Base-by-base conservation (phyloP, 768 basidiomycete genomes). In the Boletus coccyginus region DNA sequence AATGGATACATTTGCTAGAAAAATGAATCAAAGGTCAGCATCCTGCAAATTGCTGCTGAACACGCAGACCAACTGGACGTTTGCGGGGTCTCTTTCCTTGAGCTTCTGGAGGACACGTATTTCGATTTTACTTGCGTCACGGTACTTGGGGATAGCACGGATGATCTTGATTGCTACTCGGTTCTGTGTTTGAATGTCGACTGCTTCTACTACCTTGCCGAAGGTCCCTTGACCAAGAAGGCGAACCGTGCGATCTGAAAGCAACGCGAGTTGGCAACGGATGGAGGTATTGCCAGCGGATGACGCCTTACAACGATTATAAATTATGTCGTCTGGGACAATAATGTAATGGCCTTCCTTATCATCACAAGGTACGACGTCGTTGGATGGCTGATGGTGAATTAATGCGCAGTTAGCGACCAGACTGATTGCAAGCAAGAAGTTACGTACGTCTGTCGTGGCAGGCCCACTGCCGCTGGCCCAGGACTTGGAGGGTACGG, bases 301-400 rank as follows among this genome's bases (percentile, higher is more conserved):
- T 29, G 43, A 29, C 24, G 27, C 78, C 87, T 64, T 74, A 92
- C 95, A 96, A 65, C 91, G 88, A 63, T 81, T 80, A 68, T 86
- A 81, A 58, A 99, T 91, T 66, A 93, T 80, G 75, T 94, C 95
- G 73, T 93, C 92, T 50, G 89, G 85, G 57, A 87, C 85, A 70
- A 98, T 91, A 67, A 98, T 95, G 74, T 95, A 99, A 77, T 99
- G 97, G 14, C 97, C 97, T 70, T 99, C 97, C 74, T 96, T 91
- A 78, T 99, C 97, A 71, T 97, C 94, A 76, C 93, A 97, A 53
- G 90, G 76, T 48, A 84, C 78, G 58, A 82, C 75, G 17, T 77
- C 82, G 68, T 87, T 90, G 61, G 86, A 81, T 60, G 83, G 77
- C 85, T 87, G 72, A 58, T 65, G 68, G 45, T 19, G 52, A 61